phyloP scores from a whole-genome alignment of 305 asterid species.

The Fraxinus sp. region DNA sequence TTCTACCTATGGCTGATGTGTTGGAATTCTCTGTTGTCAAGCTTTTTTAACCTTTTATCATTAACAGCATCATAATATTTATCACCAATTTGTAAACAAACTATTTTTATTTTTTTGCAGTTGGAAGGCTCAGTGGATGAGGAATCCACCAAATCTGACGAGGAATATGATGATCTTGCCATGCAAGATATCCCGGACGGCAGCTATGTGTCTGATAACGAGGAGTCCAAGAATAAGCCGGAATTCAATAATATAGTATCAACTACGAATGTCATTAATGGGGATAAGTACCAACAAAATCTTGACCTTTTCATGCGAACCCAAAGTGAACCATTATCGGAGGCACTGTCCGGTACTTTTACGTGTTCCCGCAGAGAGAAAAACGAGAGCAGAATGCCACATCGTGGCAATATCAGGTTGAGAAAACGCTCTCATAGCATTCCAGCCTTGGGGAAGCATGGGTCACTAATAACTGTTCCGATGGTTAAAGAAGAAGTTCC shows the following conservation, averaged over 20 bases:
- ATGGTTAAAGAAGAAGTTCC: conserved; percentile 19
- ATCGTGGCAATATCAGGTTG: conserved; percentile 17
- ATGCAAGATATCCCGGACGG: conserved; percentile 55
- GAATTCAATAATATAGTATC: conserved; percentile 23
- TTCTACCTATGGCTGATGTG: not conserved
- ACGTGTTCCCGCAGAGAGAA: conserved; percentile 24
- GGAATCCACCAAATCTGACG: conserved; percentile 81
- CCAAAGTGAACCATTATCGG: conserved; percentile 25
- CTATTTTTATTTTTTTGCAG: conserved; percentile 33
- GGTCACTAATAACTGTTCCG: conserved; percentile 22
- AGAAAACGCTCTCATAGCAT: conserved; percentile 51
- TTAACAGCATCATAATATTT: not conserved
- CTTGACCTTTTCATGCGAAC: conserved; percentile 38
- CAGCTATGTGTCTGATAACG: conserved; percentile 52
- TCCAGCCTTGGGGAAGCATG: conserved; percentile 38
- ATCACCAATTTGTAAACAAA: not conserved
- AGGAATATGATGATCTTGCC: conserved; percentile 94
- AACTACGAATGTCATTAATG: conserved; percentile 27
- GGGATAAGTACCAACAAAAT: conserved; percentile 42
- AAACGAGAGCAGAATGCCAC: conserved; percentile 15
- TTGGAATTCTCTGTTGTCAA: not conserved
- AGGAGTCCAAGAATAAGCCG: conserved; percentile 21
- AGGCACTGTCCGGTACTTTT: conserved; percentile 18
- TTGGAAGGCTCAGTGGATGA: conserved; percentile 97
- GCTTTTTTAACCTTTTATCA: conserved; percentile 4